These are phyloP conservation scores for Puccinellia tenuiflora DNA, from an alignment of 176 grass and related monocot species.

Conservation along the genomic window DNA sequence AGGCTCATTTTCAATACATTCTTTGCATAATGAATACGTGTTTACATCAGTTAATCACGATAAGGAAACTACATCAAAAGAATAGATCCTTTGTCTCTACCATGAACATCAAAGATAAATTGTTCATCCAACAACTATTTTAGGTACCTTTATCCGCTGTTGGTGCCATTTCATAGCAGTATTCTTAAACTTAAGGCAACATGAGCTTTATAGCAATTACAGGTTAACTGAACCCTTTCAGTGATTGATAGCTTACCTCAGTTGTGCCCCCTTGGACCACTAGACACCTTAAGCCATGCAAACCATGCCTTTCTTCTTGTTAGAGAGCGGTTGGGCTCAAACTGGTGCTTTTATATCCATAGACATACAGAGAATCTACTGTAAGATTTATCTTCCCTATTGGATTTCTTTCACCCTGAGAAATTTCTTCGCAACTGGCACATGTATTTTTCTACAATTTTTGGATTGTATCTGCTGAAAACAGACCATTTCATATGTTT, in stretches of 20 bases:
- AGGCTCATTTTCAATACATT: background rate
- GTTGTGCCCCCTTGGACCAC: background rate
- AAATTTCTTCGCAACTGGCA: background rate
- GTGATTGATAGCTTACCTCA: background rate
- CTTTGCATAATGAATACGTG: background rate
- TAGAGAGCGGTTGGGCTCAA: conserved; percentile 8
- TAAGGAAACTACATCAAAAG: background rate
- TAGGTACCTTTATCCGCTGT: background rate
- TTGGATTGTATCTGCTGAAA: background rate
- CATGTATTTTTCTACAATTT: background rate
- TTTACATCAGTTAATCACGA: background rate
- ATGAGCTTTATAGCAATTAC: background rate
- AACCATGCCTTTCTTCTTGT: background rate
- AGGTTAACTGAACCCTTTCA: background rate
- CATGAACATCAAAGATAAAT: background rate
- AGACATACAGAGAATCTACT: background rate
- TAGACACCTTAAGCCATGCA: background rate
- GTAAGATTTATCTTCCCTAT: background rate
- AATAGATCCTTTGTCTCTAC: background rate
- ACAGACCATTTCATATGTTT: too few relatives aligned
- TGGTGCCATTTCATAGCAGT: background rate
- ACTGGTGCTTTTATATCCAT: background rate
- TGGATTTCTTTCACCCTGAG: background rate
- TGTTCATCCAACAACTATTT: background rate
- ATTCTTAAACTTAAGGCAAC: background rate